Percentiles rank a stretch among this genome's conserved stretches.
These are phyloP conservation scores for Penicillium sp. DNA, from an alignment of 2,329 filamentous ascomycete genomes.

Conservation along the genomic window DNA sequence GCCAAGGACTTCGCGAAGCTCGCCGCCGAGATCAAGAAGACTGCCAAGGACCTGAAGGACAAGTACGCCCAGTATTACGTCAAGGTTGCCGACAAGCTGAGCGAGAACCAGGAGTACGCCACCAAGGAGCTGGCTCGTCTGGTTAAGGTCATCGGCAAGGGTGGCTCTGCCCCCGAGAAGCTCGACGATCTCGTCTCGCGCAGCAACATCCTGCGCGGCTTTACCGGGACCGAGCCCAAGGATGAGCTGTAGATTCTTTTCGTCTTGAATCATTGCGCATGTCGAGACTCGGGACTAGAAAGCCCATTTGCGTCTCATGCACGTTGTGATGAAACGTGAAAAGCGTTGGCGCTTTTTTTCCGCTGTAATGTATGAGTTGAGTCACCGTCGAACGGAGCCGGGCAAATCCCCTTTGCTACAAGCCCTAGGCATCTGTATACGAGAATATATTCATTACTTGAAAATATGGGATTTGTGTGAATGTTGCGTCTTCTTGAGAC, in stretches of 20 bases:
- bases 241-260: conserved; percentile 64
- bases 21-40: conserved; percentile 70
- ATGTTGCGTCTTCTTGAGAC: conserved; percentile 2
- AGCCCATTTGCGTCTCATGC: not conserved
- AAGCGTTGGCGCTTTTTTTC: conserved; percentile 5
- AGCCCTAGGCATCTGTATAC: conserved; percentile 5
- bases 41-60: conserved; percentile 66
- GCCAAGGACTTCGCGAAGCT: conserved; percentile 67
- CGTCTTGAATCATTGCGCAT: not conserved
- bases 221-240: conserved; percentile 65
- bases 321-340: conserved; percentile 7
- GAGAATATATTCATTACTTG: conserved; percentile 1
- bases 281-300: not conserved
- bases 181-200: conserved; percentile 82
- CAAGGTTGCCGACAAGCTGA: conserved; percentile 84
- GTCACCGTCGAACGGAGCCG: not conserved
- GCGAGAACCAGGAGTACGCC: conserved; percentile 73
- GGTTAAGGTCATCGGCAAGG: conserved; percentile 79
- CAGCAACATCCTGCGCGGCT: conserved; percentile 83
- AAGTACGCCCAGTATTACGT: conserved; percentile 94
- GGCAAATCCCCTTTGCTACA: not conserved
- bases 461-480: not conserved
- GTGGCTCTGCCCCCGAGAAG: conserved; percentile 81
- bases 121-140: conserved; percentile 83
- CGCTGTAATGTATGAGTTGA: conserved; percentile 17